phyloP scores from a whole-genome alignment of 2,329 filamentous ascomycete species.

The Apiospora koreana region DNA sequence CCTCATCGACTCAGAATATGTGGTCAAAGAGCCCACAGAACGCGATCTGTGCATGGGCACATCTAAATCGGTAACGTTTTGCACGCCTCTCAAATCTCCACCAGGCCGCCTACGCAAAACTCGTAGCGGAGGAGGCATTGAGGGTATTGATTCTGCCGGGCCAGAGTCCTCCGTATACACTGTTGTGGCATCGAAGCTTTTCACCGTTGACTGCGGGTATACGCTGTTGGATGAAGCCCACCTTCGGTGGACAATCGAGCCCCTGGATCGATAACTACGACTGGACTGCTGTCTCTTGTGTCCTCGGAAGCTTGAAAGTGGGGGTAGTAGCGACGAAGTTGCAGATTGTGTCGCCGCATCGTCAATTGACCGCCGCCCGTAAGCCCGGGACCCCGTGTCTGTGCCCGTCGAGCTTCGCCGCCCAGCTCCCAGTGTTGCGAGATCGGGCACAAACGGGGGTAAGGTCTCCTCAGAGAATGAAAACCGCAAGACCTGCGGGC shows the following conservation, averaged over 20 bases:
- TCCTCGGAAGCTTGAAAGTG: slow-evolving; percentile 32
- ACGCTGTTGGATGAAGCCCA: slow-evolving; percentile 64
- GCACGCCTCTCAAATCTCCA: slow-evolving; percentile 70
- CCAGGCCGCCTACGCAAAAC: slow-evolving; percentile 73
- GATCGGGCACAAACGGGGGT: slow-evolving; percentile 50
- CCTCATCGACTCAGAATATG: slow-evolving; percentile 60
- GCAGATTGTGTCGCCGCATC: slow-evolving; percentile 20
- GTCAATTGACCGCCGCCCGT: not conserved
- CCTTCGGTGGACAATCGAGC: slow-evolving; percentile 54
- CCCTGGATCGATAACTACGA: slow-evolving; percentile 49
- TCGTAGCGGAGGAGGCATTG: slow-evolving; percentile 54
- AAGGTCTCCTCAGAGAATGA: slow-evolving; percentile 41
- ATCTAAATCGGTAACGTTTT: slow-evolving; percentile 64
- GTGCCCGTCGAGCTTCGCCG: slow-evolving; percentile 16
- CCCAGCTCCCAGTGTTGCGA: slow-evolving; percentile 39
- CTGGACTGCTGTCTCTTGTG: slow-evolving; percentile 50
- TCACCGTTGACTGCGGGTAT: slow-evolving; percentile 50
- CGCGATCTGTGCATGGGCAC: slow-evolving; percentile 52
- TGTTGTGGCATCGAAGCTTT: slow-evolving; percentile 63
- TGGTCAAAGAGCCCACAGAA: slow-evolving; percentile 61
- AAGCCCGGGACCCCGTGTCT: not conserved
- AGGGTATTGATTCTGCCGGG: slow-evolving; percentile 21
- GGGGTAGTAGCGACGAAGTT: not conserved
- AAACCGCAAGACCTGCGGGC: slow-evolving; percentile 43
- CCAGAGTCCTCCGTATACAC: slow-evolving; percentile 47